phyloP scores from a whole-genome alignment of 2,329 filamentous ascomycete genomes.

The Nannizziopsis arthrosporioides region DNA sequence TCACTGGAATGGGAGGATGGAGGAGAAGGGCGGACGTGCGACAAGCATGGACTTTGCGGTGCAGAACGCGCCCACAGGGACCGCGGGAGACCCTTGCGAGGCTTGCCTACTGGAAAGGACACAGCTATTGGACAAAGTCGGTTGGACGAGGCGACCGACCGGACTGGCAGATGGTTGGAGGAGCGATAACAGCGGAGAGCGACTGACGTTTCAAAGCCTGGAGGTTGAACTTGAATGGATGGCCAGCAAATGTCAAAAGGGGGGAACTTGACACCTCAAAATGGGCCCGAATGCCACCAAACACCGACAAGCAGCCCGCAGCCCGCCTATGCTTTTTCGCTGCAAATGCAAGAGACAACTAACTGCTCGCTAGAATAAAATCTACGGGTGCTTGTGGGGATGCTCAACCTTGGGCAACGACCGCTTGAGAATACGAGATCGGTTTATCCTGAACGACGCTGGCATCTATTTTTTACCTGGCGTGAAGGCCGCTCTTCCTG shows the following conservation, averaged over 20 bases:
- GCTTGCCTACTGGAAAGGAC: constrained; percentile 11
- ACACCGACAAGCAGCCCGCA: background rate
- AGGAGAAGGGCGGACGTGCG: constrained; percentile 5
- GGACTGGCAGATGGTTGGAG: background rate
- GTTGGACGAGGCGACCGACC: constrained; percentile 3
- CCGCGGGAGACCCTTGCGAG: constrained; percentile 12
- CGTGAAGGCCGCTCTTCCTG: too few species aligned
- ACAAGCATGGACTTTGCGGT: background rate
- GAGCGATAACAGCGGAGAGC: background rate
- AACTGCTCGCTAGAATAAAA: too few species aligned
- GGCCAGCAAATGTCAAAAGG: constrained; percentile 7
- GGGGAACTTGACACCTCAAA: constrained; percentile 8
- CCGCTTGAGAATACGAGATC: too few species aligned
- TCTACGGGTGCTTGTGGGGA: too few species aligned
- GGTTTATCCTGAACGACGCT: too few species aligned
- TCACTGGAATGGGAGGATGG: background rate
- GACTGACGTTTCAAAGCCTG: constrained; percentile 8
- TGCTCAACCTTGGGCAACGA: too few species aligned
- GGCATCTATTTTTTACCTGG: too few species aligned
- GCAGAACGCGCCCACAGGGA: constrained; percentile 15
- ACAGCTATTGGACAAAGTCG: constrained; percentile 1
- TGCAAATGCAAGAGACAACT: too few species aligned
- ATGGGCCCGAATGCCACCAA: background rate
- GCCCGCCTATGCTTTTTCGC: too few species aligned
- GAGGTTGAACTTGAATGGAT: constrained; percentile 1